Conservation (phyloP, 306 rosid species). For the Rosa lucieae region DNA sequence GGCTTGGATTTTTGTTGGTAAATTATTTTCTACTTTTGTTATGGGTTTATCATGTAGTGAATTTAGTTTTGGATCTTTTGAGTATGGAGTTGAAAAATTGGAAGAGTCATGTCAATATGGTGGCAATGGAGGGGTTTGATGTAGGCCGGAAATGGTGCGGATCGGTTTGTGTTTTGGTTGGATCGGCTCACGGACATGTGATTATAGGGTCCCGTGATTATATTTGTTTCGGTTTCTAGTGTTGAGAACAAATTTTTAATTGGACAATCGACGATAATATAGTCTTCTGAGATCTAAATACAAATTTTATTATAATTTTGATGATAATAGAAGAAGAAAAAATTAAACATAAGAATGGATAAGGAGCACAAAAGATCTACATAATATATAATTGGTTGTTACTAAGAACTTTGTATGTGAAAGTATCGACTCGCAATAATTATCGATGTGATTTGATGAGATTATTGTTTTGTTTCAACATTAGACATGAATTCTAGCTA, state of each 20-base stretch:
- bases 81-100: background rate
- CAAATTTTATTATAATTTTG: too few species aligned
- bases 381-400: too few species aligned
- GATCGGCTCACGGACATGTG: background rate
- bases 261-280: background rate
- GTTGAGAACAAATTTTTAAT: too few species aligned
- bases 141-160: background rate
- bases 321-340: too few species aligned
- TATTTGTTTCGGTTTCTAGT: too few species aligned
- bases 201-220: background rate
- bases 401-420: too few species aligned
- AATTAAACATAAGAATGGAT: too few species aligned
- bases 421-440: too few species aligned
- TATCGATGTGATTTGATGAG: background rate
- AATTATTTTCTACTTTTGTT: slow-evolving; percentile 2
- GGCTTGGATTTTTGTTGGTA: slow-evolving; percentile 5
- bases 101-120: background rate
- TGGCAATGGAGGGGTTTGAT: background rate
- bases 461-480: background rate
- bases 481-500: background rate
- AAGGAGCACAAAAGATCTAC: too few species aligned
- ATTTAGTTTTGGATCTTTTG: background rate
- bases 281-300: background rate
- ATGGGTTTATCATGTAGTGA: background rate
- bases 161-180: background rate